Percentiles rank a stretch among this genome's conserved stretches.
These are phyloP conservation scores for Carnegiea gigantea DNA, from an alignment of 179 eudicot species.

Conservation along the genomic window DNA sequence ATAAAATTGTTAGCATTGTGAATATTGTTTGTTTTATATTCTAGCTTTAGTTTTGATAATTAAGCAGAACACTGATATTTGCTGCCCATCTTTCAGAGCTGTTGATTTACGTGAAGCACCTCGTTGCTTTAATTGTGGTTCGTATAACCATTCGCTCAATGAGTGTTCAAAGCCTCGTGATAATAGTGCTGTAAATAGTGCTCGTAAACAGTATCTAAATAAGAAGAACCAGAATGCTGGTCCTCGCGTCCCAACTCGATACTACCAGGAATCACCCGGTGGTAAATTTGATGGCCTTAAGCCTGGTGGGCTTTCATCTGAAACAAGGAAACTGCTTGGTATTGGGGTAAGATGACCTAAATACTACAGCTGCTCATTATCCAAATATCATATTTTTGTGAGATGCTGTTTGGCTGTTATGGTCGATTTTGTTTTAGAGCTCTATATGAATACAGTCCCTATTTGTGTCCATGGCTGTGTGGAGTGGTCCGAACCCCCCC, in stretches of 20 bases:
- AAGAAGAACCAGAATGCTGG: slow-evolving; percentile 52
- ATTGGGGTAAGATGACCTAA: slow-evolving; percentile 59
- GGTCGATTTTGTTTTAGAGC: neutral
- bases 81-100: slow-evolving; percentile 34
- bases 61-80: neutral
- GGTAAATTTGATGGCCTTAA: slow-evolving; percentile 84
- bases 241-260: slow-evolving; percentile 69
- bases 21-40: no score
- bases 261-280: slow-evolving; percentile 72
- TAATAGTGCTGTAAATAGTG: slow-evolving; percentile 66
- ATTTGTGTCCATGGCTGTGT: neutral
- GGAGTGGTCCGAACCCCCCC: neutral
- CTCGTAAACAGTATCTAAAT: slow-evolving; percentile 68
- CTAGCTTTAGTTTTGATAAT: neutral
- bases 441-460: neutral
- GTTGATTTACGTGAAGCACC: slow-evolving; percentile 60
- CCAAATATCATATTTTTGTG: neutral
- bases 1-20: neutral
- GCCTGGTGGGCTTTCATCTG: slow-evolving; percentile 83
- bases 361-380: neutral
- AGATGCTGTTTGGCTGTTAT: neutral
- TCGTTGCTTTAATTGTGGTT: slow-evolving; percentile 94
- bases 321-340: slow-evolving; percentile 72
- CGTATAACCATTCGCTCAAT: slow-evolving; percentile 75
- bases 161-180: slow-evolving; percentile 84